Base-by-base conservation (phyloP, 495 filamentous ascomycete genomes). In the Astrocystis sublimbata region DNA sequence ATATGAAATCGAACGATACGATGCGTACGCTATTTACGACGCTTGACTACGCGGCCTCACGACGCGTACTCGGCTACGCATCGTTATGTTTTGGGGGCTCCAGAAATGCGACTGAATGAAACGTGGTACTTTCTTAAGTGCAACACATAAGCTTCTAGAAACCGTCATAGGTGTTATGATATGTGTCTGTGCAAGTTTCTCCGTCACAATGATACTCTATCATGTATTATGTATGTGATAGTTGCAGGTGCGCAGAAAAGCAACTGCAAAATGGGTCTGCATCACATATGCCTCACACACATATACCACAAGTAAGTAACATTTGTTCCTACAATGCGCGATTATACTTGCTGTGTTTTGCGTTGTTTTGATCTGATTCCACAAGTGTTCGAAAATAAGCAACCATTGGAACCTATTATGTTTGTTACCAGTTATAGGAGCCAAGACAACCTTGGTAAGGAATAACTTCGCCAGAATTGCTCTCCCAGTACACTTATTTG, bases 141-240 rank as follows among this genome's bases (percentile, higher is more conserved):
- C 15, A 52, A 35, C 30, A n/a, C 49, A 52, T 23, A 52, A 13
- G 49, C 30, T 52, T 52, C 30, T n/a, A 52, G 30, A 33, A 52
- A 8, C 30, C 23, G 8, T 35, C 30, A 9, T 2, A 23, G 28
- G 4, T 21, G 49, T 21, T 35, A n/a, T n/a, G n/a, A n/a, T n/a
- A n/a, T 17, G 24, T 30, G 4, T 17, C 6, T 7, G 6, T n/a
- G 28, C 3, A n/a, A 49, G 9, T 49, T 46, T 13, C 43, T 46
- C 42, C 5, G 21, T 28, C 43, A 46, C 43, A 26, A 46, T 12
- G 10, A 12, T 28, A 28, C 42, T 24, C 42, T 24, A n/a, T n/a
- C n/a, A n/a, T n/a, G n/a, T n/a, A n/a, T n/a, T n/a, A n/a, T n/a
- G n/a, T n/a, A 13, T 13, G 13, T 30, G 46, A n/a, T n/a, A 19